phyloP scores from a whole-genome alignment of 2,329 filamentous ascomycete genomes.

The Orbilia brochopaga region DNA sequence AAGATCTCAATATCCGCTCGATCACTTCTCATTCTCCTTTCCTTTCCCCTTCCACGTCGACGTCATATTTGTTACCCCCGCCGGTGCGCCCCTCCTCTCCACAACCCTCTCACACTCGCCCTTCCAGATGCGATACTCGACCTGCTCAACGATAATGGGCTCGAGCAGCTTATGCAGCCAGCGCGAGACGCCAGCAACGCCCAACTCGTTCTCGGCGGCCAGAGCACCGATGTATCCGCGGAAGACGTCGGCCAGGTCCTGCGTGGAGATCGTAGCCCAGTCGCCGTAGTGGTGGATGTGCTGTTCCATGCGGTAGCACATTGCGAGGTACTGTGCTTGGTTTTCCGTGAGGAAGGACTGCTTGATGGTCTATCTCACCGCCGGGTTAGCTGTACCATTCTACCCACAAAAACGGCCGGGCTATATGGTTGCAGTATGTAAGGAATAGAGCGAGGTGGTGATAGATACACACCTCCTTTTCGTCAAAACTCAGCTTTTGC shows the following conservation, averaged over 20 bases:
- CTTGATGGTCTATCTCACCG: conserved; percentile 30
- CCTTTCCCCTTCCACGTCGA: conserved; percentile 1
- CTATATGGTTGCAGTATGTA: neutral
- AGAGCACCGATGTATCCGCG: conserved; percentile 39
- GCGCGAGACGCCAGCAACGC: neutral
- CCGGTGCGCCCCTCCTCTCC: neutral
- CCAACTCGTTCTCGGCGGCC: conserved; percentile 20
- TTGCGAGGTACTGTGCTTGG: conserved; percentile 43
- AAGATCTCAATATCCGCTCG: neutral
- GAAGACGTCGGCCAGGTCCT: conserved; percentile 36
- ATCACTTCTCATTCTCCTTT: conserved; percentile 9
- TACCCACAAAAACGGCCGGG: too few species aligned
- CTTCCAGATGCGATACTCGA: conserved; percentile 26
- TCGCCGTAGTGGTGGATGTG: conserved; percentile 32
- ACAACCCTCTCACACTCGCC: neutral
- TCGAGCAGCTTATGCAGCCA: conserved; percentile 25
- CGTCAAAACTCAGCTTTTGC: neutral
- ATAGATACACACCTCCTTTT: conserved; percentile 6
- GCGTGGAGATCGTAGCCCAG: conserved; percentile 31
- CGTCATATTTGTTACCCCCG: neutral
- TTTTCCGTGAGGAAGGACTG: conserved; percentile 30
- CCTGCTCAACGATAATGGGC: conserved; percentile 4
- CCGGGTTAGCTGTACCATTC: too few species aligned
- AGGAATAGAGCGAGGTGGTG: neutral
- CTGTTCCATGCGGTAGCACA: conserved; percentile 42